Conservation (phyloP, 805 yeast species). For the Saturnispora zaruensis region DNA sequence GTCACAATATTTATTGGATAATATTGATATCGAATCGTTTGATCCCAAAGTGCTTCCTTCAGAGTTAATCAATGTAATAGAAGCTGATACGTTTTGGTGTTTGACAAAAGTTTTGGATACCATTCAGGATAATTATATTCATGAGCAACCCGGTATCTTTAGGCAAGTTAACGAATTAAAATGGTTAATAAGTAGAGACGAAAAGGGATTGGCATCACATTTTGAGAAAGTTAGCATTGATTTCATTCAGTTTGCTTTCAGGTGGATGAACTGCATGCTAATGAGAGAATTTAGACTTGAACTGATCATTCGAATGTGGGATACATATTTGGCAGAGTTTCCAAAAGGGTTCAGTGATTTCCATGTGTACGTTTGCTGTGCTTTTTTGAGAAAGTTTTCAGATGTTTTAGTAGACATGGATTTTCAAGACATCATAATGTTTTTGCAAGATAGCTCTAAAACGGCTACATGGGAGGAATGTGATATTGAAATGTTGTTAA, state of each 20-base stretch:
- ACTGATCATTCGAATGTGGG: slow-evolving; percentile 93
- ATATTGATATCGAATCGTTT: slow-evolving; percentile 41
- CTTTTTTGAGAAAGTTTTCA: slow-evolving; percentile 85
- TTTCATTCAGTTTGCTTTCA: slow-evolving; percentile 87
- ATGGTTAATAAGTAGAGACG: slow-evolving; percentile 73
- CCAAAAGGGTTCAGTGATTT: slow-evolving; percentile 80
- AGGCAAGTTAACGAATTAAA: slow-evolving; percentile 80
- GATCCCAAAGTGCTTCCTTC: slow-evolving; percentile 56
- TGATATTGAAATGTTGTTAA: slow-evolving; percentile 82
- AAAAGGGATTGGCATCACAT: slow-evolving; percentile 62
- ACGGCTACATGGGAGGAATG: slow-evolving; percentile 79
- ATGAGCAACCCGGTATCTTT: slow-evolving; percentile 95
- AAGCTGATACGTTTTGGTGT: slow-evolving; percentile 98
- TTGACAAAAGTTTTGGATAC: slow-evolving; percentile 83
- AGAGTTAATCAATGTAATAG: slow-evolving; percentile 59
- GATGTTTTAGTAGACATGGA: slow-evolving; percentile 73
- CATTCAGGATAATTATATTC: slow-evolving; percentile 93
- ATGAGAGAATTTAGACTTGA: slow-evolving; percentile 85
- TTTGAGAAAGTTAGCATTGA: slow-evolving; percentile 78
- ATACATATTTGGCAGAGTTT: slow-evolving; percentile 74
- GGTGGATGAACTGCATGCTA: slow-evolving; percentile 97
- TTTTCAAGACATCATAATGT: slow-evolving; percentile 89
- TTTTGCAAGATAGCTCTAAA: slow-evolving; percentile 75
- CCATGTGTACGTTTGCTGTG: slow-evolving; percentile 96
- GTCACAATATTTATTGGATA: slow-evolving; percentile 48